Percentiles rank a stretch among this genome's conserved stretches.
These are phyloP conservation scores for Tinospora cordifolia DNA, from an alignment of 164 flowering plant species.

Conservation along the genomic window DNA sequence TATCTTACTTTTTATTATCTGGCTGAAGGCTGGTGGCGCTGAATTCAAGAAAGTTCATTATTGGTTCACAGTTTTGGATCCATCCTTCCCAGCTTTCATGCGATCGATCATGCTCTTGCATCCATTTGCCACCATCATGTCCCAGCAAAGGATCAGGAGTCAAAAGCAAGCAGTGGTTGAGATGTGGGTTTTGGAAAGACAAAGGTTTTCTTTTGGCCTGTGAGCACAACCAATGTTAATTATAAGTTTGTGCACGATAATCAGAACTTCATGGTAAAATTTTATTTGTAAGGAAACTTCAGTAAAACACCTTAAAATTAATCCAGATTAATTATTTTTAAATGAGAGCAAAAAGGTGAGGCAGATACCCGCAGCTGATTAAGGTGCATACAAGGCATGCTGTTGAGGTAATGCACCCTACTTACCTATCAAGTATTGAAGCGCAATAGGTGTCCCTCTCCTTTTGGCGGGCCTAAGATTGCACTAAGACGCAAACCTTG, in stretches of 20 bases:
- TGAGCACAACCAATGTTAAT: not conserved
- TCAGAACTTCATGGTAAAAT: not conserved
- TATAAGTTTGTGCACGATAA: not conserved
- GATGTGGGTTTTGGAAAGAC: constrained; percentile 34
- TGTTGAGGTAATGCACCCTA: too few species aligned
- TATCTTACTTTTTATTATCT: constrained; percentile 15
- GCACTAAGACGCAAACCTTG: too few species aligned
- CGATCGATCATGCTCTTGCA: constrained; percentile 21
- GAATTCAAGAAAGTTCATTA: constrained; percentile 64
- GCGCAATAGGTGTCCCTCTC: too few species aligned
- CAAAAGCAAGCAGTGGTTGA: constrained; percentile 45
- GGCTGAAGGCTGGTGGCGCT: constrained; percentile 13
- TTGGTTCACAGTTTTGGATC: constrained; percentile 50
- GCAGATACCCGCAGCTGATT: too few species aligned
- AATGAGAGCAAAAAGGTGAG: too few species aligned
- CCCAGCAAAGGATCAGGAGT: constrained; percentile 45
- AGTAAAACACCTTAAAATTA: not conserved
- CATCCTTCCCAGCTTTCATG: constrained; percentile 27
- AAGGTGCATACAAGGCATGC: too few species aligned
- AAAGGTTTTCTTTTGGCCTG: constrained; percentile 81
- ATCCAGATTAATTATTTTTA: too few species aligned
- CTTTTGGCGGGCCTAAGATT: too few species aligned
- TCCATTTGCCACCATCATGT: constrained; percentile 16
- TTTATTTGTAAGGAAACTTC: not conserved
- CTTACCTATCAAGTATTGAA: too few species aligned